Percentiles rank a stretch among this genome's conserved stretches.
Evolutionary conservation across 177 flowering plant species (phyloP).

Genomic region (Vitis hybrid): DNA sequence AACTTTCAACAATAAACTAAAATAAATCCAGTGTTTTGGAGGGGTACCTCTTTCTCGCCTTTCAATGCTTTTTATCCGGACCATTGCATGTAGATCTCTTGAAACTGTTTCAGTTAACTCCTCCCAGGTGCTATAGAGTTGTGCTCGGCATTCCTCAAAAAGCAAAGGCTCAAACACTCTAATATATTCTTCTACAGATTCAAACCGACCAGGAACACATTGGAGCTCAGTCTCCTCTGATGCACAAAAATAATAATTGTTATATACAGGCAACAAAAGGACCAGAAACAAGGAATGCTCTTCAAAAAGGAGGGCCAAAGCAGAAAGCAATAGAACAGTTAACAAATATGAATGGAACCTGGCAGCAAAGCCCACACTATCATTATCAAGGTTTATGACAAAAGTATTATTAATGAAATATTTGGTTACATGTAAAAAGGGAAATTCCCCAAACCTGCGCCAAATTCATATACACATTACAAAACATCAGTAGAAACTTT

Average conservation of each 20-base stretch:
- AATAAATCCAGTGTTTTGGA: neutral
- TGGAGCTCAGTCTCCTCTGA: constrained; percentile 91
- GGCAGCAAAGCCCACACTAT: neutral
- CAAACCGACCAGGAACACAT: constrained; percentile 90
- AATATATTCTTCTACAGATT: constrained; percentile 90
- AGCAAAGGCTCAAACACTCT: constrained; percentile 96
- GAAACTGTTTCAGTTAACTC: constrained; percentile 64
- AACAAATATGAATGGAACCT: neutral
- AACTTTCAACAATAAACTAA: neutral
- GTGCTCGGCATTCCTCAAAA: constrained; percentile 99
- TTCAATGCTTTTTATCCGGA: constrained; percentile 70
- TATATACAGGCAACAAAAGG: neutral
- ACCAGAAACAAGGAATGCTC: neutral
- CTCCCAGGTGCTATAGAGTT: constrained; percentile 94
- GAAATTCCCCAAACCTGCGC: neutral
- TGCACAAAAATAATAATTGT: constrained; percentile 9
- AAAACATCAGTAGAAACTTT: neutral
- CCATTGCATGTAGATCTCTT: constrained; percentile 73
- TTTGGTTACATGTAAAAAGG: neutral
- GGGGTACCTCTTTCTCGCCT: constrained; percentile 90
- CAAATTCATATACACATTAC: neutral
- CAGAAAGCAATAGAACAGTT: neutral
- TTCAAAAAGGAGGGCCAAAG: neutral
- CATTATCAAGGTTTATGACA: too few relatives aligned
- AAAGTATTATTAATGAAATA: too few relatives aligned